Percentiles rank a stretch among this genome's conserved stretches.
Evolutionary conservation across 2,329 filamentous ascomycete genomes (phyloP).

Genomic region (Aspergillus quadrilineatus): DNA sequence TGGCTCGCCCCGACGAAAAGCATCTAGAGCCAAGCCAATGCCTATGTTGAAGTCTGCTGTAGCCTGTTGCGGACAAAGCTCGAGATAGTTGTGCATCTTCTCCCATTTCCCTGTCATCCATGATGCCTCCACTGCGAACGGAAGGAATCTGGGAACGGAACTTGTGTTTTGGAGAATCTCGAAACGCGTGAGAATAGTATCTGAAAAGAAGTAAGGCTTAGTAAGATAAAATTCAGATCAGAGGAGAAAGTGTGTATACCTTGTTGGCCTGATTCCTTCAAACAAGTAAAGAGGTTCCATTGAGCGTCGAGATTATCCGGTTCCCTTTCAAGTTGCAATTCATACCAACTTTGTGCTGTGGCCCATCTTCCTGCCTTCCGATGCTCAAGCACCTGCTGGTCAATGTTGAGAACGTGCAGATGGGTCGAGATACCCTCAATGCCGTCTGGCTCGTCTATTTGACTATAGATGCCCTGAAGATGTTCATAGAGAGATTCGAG

Average conservation of each 20-base stretch:
- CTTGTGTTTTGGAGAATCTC: conserved; percentile 65
- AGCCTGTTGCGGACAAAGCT: conserved; percentile 30
- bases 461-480: conserved; percentile 89
- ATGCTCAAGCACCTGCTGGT: conserved; percentile 91
- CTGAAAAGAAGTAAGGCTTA: conserved; percentile 43
- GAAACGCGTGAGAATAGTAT: conserved; percentile 81
- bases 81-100: conserved; percentile 67
- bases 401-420: conserved; percentile 80
- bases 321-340: conserved; percentile 78
- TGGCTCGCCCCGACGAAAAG: conserved; percentile 54
- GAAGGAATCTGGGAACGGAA: conserved; percentile 64
- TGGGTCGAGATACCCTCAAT: conserved; percentile 91
- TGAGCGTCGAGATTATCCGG: conserved; percentile 77
- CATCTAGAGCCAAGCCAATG: conserved; percentile 67
- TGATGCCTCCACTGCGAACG: conserved; percentile 85
- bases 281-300: conserved; percentile 77
- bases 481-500: conserved; percentile 67
- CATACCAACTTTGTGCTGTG: conserved; percentile 96
- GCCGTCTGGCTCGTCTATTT: conserved; percentile 96
- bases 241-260: conserved; percentile 51
- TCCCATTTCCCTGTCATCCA: conserved; percentile 87
- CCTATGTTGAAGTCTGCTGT: conserved; percentile 77
- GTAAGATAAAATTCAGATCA: neutral
- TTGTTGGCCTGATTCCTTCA: conserved; percentile 94
- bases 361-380: conserved; percentile 91